Evolutionary conservation across 2,329 filamentous ascomycete genomes (phyloP), one percentile per base, ranked within the genome.

Genomic region (Pleochaeta shiraiana): DNA sequence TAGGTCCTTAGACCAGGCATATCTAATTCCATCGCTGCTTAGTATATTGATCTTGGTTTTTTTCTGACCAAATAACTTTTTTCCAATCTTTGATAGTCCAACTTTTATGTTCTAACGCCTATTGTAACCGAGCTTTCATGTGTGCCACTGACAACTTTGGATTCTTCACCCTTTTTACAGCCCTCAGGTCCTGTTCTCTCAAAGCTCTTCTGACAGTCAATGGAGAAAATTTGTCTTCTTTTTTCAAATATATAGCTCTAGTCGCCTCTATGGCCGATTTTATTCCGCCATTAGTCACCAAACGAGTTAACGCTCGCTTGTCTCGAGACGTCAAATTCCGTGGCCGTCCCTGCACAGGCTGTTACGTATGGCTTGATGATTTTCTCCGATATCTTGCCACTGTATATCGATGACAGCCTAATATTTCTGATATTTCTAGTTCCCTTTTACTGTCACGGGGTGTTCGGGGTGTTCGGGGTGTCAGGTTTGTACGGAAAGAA

Each of bases 151-250:
- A 60, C 30, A 60, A 31, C 30, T 37, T 60, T 37, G 57, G 31
- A 21, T 60, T 60, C 57, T 60, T 60, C 57, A 47, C 31, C 57
- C 26, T 60, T 37, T 60, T 60, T 6, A 34, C 31, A 33, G 57
- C 31, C 57, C 31, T 34, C 14, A 37, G 19, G 37, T 31, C 57
- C 31, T 60, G 57, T 31, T 60, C 31, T 37, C 19, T 37, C 30
- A 60, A 24, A 24, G 57, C 57, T 11, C 19, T 4, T 26, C 31
- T 60, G 9, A 37, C 31, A 7, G 19, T 60, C 3, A 1, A 14
- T 2, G 16, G 30, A 11, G 31, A 60, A 60, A 60, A 19, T 60
- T 60, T 60, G 19, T 60, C 57, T 60, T 24, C 57, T 60, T 24
- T 34, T 19, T 60, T 24, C n/a, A 60, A 37, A 37, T 60, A 11